Evolutionary conservation across 2,329 filamentous ascomycete genomes (phyloP).

Genomic region (Plenodomus lindquistii): DNA sequence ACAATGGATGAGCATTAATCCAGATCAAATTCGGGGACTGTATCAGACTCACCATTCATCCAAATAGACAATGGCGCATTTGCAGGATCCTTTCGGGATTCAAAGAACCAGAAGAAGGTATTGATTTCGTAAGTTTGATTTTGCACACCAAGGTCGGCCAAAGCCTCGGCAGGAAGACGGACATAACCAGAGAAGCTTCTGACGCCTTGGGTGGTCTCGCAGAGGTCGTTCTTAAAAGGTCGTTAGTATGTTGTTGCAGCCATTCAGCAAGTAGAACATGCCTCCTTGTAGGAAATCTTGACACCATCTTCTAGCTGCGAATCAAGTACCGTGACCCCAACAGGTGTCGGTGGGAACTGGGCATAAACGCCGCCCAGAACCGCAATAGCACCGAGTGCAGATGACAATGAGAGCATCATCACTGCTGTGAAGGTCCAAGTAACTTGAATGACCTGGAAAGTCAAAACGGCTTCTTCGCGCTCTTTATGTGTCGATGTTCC

Average conservation of each 20-base stretch:
- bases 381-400: constrained; percentile 12
- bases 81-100: constrained; percentile 58
- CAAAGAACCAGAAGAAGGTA: constrained; percentile 69
- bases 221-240: constrained; percentile 49
- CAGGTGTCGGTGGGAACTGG: constrained; percentile 47
- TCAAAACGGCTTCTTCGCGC: not conserved
- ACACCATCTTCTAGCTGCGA: constrained; percentile 47
- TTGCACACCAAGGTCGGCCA: constrained; percentile 40
- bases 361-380: constrained; percentile 22
- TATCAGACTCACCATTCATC: constrained; percentile 52
- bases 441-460: not conserved
- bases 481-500: not conserved
- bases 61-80: constrained; percentile 63
- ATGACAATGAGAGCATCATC: constrained; percentile 4
- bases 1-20: not conserved
- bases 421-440: constrained; percentile 11
- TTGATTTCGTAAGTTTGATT: constrained; percentile 53
- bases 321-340: constrained; percentile 44
- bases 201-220: constrained; percentile 61
- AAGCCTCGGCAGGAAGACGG: constrained; percentile 55
- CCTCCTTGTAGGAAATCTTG: constrained; percentile 52
- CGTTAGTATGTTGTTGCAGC: not conserved
- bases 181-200: constrained; percentile 64
- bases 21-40: not conserved
- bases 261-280: constrained; percentile 5